Evolutionary conservation across 305 asterid species (phyloP).

Genomic region (Fraxinus sp.): DNA sequence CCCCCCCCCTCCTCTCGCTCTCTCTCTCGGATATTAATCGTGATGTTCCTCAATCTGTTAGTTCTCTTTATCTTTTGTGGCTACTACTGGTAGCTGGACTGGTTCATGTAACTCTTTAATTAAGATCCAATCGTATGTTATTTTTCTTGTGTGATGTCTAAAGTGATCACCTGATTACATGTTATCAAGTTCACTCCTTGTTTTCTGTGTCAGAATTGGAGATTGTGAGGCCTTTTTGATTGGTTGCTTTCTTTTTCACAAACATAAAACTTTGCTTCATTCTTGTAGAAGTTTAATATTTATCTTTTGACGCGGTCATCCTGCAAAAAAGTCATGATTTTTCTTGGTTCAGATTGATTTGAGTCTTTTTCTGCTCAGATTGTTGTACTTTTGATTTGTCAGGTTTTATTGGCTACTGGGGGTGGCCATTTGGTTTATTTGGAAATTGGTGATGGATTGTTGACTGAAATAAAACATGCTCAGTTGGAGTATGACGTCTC

Average conservation of each 20-base stretch:
- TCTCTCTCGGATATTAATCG: neutral
- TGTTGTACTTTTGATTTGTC: slow-evolving; percentile 18
- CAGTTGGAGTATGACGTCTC: slow-evolving; percentile 85
- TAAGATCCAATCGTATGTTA: neutral
- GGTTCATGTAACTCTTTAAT: neutral
- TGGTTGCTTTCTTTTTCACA: neutral
- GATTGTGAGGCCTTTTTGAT: neutral
- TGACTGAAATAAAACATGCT: slow-evolving; percentile 60
- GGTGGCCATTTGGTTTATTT: slow-evolving; percentile 88
- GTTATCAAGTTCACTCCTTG: neutral
- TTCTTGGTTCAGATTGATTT: neutral
- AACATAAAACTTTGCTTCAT: neutral
- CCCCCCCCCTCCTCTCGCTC: neutral
- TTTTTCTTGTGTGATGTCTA: neutral
- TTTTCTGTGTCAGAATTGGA: neutral
- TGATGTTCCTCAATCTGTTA: neutral
- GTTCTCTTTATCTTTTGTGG: neutral
- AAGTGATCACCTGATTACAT: neutral
- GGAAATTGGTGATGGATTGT: slow-evolving; percentile 81
- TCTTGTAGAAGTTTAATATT: neutral
- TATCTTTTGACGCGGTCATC: neutral
- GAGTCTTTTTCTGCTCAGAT: slow-evolving; percentile 14
- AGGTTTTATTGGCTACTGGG: slow-evolving; percentile 86
- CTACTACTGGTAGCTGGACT: neutral
- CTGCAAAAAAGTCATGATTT: slow-evolving; percentile 2